A percentile compares a stretch with the other conserved stretches of the same genome.
Evolutionary conservation across 164 flowering plant genomes (phyloP).

Genomic region (Annona cherimola): DNA sequence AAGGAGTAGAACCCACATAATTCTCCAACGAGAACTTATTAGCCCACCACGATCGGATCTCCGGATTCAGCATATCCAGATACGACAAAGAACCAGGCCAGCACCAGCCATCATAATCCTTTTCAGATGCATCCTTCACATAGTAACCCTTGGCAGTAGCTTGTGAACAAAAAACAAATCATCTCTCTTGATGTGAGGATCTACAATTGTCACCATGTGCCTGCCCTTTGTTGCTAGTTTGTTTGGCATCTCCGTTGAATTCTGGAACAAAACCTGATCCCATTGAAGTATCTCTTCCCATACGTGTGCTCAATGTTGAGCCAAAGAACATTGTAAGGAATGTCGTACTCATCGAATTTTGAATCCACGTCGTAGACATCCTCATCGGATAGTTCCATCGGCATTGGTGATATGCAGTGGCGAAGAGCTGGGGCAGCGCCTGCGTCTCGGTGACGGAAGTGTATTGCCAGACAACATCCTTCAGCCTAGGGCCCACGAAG

Average conservation of each 20-base stretch:
- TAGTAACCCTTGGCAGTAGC: slow-evolving; percentile 79
- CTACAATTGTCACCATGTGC: slow-evolving; percentile 94
- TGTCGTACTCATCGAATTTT: slow-evolving; percentile 87
- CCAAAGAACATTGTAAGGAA: slow-evolving; percentile 98
- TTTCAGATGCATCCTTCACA: slow-evolving; percentile 82
- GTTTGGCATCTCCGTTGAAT: slow-evolving; percentile 87
- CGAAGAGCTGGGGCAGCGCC: slow-evolving; percentile 83
- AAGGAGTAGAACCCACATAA: slow-evolving; percentile 91
- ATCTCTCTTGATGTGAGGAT: slow-evolving; percentile 95
- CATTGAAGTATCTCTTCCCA: slow-evolving; percentile 93
- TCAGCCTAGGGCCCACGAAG: slow-evolving; percentile 87
- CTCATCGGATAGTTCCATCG: slow-evolving; percentile 97
- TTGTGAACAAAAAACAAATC: slow-evolving; percentile 67
- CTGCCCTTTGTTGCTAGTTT: slow-evolving; percentile 87
- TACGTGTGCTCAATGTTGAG: slow-evolving; percentile 97
- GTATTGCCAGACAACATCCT: slow-evolving; percentile 84
- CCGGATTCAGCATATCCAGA: slow-evolving; percentile 68
- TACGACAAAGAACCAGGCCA: slow-evolving; percentile 99
- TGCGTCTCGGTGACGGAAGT: slow-evolving; percentile 68
- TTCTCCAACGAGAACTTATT: slow-evolving; percentile 66
- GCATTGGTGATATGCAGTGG: slow-evolving; percentile 89
- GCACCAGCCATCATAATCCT: slow-evolving; percentile 98
- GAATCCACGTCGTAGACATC: slow-evolving; percentile 85
- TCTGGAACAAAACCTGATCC: slow-evolving; percentile 71
- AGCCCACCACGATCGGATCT: slow-evolving; percentile 93